Conservation (phyloP, 2,329 filamentous ascomycete species). For the Colletotrichum lindemuthianum region DNA sequence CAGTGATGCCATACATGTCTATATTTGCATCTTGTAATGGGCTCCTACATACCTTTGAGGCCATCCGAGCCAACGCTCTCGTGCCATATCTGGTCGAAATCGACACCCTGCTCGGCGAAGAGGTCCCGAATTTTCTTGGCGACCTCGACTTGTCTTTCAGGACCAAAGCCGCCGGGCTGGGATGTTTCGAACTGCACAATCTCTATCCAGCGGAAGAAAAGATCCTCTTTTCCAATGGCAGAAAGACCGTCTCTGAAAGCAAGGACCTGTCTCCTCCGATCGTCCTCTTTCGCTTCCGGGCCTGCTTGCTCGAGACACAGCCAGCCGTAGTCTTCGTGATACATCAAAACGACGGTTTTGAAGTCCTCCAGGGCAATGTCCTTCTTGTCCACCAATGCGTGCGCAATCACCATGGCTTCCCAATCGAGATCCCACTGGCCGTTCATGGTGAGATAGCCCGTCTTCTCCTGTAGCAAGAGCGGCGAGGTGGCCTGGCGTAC, state of each 20-base stretch:
- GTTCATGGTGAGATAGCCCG: constrained; percentile 87
- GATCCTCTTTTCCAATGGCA: constrained; percentile 81
- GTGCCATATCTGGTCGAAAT: constrained; percentile 84
- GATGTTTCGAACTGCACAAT: constrained; percentile 88
- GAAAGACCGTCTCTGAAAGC: constrained; percentile 81
- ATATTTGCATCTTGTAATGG: too few species aligned
- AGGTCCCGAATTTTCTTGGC: constrained; percentile 79
- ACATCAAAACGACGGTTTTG: constrained; percentile 74
- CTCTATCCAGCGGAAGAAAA: constrained; percentile 95
- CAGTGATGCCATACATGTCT: too few species aligned
- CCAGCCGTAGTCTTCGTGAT: constrained; percentile 77
- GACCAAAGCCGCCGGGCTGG: constrained; percentile 80
- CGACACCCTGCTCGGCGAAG: constrained; percentile 78
- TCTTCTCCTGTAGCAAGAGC: constrained; percentile 77
- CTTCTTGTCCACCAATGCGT: constrained; percentile 73
- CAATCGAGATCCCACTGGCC: constrained; percentile 90
- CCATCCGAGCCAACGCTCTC: constrained; percentile 63
- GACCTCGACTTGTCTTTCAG: constrained; percentile 76
- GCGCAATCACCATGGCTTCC: constrained; percentile 79
- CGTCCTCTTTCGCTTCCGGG: constrained; percentile 64
- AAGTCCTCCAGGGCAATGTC: constrained; percentile 72
- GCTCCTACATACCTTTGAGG: constrained; percentile 38
- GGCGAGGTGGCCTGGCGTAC: constrained; percentile 76
- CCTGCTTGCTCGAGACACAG: constrained; percentile 69
- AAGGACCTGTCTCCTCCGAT: constrained; percentile 78